Conservation (phyloP, 306 rosid genomes). For the Fragaria ananassa region DNA sequence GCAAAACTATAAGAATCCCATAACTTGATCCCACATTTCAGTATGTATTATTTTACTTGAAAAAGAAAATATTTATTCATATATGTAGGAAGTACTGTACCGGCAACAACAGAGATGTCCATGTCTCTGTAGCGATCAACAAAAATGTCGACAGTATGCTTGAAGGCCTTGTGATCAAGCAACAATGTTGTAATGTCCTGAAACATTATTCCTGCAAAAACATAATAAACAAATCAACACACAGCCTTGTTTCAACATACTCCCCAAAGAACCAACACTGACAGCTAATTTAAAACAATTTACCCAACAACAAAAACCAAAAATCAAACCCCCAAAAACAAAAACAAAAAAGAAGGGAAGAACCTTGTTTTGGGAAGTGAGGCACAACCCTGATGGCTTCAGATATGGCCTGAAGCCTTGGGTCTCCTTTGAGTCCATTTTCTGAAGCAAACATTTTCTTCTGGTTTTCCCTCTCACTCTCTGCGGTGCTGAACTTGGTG, state of each 20-base stretch:
- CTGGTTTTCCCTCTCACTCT: background rate
- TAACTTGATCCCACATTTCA: constrained; percentile 13
- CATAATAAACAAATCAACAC: constrained; percentile 3
- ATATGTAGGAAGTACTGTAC: constrained; percentile 29
- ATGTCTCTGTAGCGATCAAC: constrained; percentile 98
- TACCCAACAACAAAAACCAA: background rate
- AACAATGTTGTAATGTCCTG: constrained; percentile 98
- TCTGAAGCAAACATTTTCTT: constrained; percentile 80
- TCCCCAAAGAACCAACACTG: constrained; percentile 14
- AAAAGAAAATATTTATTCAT: background rate
- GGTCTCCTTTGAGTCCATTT: constrained; percentile 96
- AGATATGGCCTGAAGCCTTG: constrained; percentile 80
- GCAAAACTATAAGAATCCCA: background rate
- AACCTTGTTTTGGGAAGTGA: constrained; percentile 90
- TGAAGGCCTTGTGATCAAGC: constrained; percentile 94
- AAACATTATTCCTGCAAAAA: constrained; percentile 82
- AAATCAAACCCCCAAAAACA: too few relatives aligned
- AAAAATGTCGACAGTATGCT: constrained; percentile 89
- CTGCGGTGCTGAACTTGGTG: background rate
- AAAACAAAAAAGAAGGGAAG: background rate
- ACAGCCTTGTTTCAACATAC: constrained; percentile 21
- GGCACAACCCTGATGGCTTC: constrained; percentile 93
- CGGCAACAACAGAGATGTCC: constrained; percentile 96
- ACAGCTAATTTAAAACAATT: background rate
- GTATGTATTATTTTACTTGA: background rate